Percentiles rank a stretch among this genome's conserved stretches.
Evolutionary conservation across 2,329 filamentous ascomycete species (phyloP).

Genomic region (Gliomastix tumulicola): DNA sequence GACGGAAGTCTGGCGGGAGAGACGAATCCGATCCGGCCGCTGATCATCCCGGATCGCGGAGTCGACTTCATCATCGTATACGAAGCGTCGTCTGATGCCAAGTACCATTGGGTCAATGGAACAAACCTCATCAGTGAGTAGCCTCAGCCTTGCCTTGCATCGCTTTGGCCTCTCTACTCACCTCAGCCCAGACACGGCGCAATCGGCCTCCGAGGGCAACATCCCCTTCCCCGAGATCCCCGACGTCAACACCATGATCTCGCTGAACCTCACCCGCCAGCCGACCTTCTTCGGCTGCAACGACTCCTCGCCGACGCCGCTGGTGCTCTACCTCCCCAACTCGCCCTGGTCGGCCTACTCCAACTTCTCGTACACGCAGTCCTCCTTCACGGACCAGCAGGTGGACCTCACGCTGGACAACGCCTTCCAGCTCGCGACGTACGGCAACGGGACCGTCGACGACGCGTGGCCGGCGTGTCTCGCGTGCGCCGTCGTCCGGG

Average conservation of each 20-base stretch:
- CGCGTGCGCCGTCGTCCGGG: constrained; percentile 69
- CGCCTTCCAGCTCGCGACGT: constrained; percentile 71
- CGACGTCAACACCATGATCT: constrained; percentile 15
- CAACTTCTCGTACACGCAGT: constrained; percentile 14
- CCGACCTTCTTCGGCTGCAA: constrained; percentile 20
- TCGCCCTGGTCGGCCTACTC: constrained; percentile 17
- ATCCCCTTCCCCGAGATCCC: constrained; percentile 18
- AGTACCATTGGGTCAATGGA: constrained; percentile 17
- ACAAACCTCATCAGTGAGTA: constrained; percentile 14
- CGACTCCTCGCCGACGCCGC: constrained; percentile 10
- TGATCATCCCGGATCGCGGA: constrained; percentile 16
- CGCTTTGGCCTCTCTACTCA: constrained; percentile 1
- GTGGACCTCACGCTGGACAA: constrained; percentile 37
- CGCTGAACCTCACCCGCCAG: constrained; percentile 13
- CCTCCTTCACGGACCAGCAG: constrained; percentile 14
- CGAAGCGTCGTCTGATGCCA: constrained; percentile 17
- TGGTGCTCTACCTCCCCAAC: constrained; percentile 19
- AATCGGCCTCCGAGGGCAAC: constrained; percentile 12
- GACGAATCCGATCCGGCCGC: constrained; percentile 16
- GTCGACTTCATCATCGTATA: constrained; percentile 21
- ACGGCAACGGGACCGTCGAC: constrained; percentile 68
- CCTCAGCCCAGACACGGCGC: constrained; percentile 6
- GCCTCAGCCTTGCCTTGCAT: too few relatives aligned
- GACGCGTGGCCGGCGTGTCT: constrained; percentile 68
- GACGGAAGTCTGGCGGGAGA: constrained; percentile 22